phyloP scores from a whole-genome alignment of 2,329 filamentous ascomycete species.

The Fusarium humuli region DNA sequence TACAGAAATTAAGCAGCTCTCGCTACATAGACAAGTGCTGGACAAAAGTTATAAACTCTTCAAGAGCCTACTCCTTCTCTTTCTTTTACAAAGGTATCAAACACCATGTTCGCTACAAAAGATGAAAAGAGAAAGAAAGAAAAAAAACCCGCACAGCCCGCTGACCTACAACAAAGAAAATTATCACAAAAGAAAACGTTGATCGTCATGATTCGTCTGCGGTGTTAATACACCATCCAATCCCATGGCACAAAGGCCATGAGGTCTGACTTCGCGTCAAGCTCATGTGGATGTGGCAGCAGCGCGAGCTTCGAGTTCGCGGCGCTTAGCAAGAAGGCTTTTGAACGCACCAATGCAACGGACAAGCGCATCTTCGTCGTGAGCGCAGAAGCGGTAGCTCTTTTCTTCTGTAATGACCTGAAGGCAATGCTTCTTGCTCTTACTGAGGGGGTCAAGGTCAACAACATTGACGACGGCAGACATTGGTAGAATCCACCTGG shows the following conservation, averaged over 20 bases:
- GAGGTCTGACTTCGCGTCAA: background rate
- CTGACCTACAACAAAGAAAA: conserved; percentile 23
- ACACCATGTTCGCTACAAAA: conserved; percentile 20
- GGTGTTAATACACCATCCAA: conserved; percentile 19
- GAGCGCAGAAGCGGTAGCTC: conserved; percentile 79
- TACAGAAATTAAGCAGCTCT: conserved; percentile 39
- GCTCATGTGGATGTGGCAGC: conserved; percentile 43
- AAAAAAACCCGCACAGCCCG: conserved; percentile 15
- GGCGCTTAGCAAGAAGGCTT: conserved; percentile 79
- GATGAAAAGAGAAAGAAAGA: background rate
- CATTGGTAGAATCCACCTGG: conserved; percentile 83
- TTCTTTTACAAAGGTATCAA: conserved; percentile 12
- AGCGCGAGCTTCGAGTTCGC: conserved; percentile 68
- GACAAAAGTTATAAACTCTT: conserved; percentile 24
- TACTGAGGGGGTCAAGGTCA: conserved; percentile 88
- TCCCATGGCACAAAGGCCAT: background rate
- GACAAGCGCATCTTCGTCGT: conserved; percentile 83
- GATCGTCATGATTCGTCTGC: conserved; percentile 42
- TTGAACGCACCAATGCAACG: conserved; percentile 92
- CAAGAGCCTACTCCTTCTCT: conserved; percentile 22
- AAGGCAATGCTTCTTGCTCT: conserved; percentile 86
- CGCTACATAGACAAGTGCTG: conserved; percentile 28
- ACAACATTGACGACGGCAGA: conserved; percentile 87
- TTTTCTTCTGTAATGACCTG: conserved; percentile 96
- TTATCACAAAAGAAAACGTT: conserved; percentile 39